Base-by-base conservation (phyloP, 345 rosid species). In the Camelina hispida region DNA sequence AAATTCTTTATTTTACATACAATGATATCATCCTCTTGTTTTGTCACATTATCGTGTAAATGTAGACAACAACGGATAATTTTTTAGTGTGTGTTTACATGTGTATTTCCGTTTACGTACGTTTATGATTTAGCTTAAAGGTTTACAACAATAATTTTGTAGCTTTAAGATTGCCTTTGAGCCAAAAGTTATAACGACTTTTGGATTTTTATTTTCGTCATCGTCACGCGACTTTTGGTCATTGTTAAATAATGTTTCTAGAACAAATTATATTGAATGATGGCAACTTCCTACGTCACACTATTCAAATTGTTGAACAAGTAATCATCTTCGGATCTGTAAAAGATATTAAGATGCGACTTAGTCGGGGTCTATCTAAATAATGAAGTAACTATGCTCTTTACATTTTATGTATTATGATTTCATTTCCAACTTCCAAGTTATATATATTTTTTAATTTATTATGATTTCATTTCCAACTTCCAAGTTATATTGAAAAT, bases 291-390 rank as follows among this genome's bases (percentile, higher is more conserved):
- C n/a, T 56, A 47, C 30, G 68, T n/a, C 43, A 66, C 9, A 66
- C 9, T 47, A 10, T 48, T 59, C 48, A n/a, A 22, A 60, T 55
- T 44, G 72, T 66, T 74, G 67, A 58, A 66, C 72, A 74, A 74
- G 67, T 57, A 23, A 66, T 28, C 8, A 66, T 28, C 8, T 54
- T 47, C 35, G 6, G 6, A 35, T 44, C 43, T n/a, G 37, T 66
- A 35, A 13, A 38, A 38, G 42, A 9, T 38, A 28, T 28, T 28
- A 28, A 28, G 42, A 38, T 48, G 10, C 59, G 43, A 74, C 72
- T 22, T 23, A n/a, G 59, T 74, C 72, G 38, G 46, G 28, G 66
- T 66, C 57, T 23, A 9, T 60, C 20, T 46, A 1, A 16, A 1
- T 32, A 55, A 68, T 22, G 40, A 7, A 43, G 28, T 43, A 30